A percentile compares a stretch with the other conserved stretches of the same genome.
These are phyloP conservation scores for Ambrosia hybrid DNA, from an alignment of 140 eudicot genomes.

Conservation along the genomic window DNA sequence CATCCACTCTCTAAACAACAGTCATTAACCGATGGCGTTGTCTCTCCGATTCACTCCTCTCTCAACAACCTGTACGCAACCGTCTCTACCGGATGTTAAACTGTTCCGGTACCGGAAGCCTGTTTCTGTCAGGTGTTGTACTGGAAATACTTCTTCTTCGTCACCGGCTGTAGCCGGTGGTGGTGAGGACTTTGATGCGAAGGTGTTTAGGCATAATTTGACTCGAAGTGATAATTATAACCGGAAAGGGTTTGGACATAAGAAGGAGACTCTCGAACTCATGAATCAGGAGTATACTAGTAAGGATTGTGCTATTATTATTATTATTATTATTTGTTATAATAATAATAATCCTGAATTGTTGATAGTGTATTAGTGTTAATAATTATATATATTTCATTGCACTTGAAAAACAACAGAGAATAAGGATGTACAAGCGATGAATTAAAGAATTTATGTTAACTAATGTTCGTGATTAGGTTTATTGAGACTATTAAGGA, in stretches of 20 bases:
- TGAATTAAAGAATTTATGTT: too few relatives aligned
- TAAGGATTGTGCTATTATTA: too few relatives aligned
- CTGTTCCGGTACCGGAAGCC: constrained; percentile 41
- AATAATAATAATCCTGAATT: too few relatives aligned
- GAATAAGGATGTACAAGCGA: too few relatives aligned
- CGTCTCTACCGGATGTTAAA: constrained; percentile 42
- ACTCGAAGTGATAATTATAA: constrained; percentile 79
- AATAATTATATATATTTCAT: too few relatives aligned
- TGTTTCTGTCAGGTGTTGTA: constrained; percentile 47
- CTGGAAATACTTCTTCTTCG: constrained; percentile 37
- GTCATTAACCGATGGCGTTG: constrained; percentile 39
- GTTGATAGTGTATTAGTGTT: too few relatives aligned
- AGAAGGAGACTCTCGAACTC: constrained; percentile 34
- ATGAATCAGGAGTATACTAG: too few relatives aligned
- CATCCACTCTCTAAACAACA: too few relatives aligned
- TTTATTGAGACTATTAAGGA: too few relatives aligned
- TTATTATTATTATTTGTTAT: too few relatives aligned
- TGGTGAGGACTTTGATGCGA: constrained; percentile 69
- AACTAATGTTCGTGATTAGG: too few relatives aligned
- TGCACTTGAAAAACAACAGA: too few relatives aligned
- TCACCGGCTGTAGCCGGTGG: constrained; percentile 14
- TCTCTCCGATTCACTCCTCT: constrained; percentile 47
- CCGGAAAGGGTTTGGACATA: constrained; percentile 80
- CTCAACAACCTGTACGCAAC: constrained; percentile 32
- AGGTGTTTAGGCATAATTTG: constrained; percentile 70